Conservation (phyloP, 768 basidiomycete genomes). For the Mycena galericulata region DNA sequence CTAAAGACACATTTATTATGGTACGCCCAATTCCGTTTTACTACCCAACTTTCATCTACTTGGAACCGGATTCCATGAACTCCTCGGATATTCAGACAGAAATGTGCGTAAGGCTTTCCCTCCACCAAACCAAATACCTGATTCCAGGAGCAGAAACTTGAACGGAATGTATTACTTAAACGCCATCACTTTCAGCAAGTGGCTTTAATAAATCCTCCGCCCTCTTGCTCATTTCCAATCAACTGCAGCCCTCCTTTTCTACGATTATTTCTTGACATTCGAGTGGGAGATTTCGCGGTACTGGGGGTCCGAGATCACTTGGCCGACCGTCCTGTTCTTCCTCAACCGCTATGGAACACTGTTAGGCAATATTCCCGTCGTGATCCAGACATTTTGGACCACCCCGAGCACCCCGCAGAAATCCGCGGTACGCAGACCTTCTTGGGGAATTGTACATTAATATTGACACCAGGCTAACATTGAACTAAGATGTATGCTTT, state of each 20-base stretch:
- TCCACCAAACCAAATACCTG: too few species aligned
- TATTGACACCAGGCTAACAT: too few species aligned
- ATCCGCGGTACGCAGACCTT: neutral
- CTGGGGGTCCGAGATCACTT: neutral
- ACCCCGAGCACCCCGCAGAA: neutral
- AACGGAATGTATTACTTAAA: constrained; percentile 12
- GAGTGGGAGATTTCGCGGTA: constrained; percentile 21
- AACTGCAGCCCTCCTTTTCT: constrained; percentile 19
- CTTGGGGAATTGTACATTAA: too few species aligned
- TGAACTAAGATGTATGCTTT: too few species aligned
- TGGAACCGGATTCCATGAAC: too few species aligned
- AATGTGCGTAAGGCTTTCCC: too few species aligned
- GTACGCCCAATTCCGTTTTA: too few species aligned
- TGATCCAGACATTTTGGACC: constrained; percentile 17
- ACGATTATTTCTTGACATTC: constrained; percentile 29
- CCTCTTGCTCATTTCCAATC: too few species aligned
- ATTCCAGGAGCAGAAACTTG: constrained; percentile 4
- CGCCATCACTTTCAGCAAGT: constrained; percentile 10
- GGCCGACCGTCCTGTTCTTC: constrained; percentile 15
- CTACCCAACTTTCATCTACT: too few species aligned
- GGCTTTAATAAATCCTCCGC: neutral
- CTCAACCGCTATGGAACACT: constrained; percentile 17
- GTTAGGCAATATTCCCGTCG: constrained; percentile 22
- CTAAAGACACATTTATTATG: too few species aligned
- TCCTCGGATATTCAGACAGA: too few species aligned